These are phyloP conservation scores for Globisporangium acanthophoron DNA, from an alignment of 352 stramenopile species.

Conservation along the genomic window DNA sequence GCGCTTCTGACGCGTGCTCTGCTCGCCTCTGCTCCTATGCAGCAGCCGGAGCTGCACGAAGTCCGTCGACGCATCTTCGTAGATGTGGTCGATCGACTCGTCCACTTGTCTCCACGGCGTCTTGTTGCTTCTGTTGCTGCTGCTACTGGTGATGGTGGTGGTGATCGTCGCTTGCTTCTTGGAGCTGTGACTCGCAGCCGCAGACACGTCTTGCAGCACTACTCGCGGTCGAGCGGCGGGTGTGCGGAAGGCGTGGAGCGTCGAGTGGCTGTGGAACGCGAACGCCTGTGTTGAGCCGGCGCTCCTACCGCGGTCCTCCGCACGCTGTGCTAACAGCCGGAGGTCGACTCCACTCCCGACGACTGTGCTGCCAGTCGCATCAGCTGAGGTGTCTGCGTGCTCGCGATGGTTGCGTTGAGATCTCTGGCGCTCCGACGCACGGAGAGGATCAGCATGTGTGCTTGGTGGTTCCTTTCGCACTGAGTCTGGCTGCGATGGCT, in stretches of 20 bases:
- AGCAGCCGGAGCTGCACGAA: slow-evolving; percentile 38
- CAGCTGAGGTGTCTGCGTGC: not conserved
- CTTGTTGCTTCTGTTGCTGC: not conserved
- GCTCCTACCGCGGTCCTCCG: not conserved
- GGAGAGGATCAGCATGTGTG: too few species aligned
- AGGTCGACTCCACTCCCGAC: not conserved
- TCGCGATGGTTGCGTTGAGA: too few species aligned
- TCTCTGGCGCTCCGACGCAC: too few species aligned
- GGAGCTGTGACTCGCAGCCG: not conserved
- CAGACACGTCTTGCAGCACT: too few species aligned
- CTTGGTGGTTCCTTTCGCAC: too few species aligned
- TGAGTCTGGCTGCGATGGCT: not conserved
- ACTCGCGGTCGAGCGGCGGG: not conserved
- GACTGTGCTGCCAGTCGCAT: not conserved
- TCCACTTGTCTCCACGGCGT: slow-evolving; percentile 31
- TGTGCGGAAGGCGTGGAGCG: not conserved
- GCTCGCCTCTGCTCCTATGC: slow-evolving; percentile 16
- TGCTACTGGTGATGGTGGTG: not conserved
- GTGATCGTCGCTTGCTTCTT: not conserved
- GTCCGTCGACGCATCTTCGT: slow-evolving; percentile 45
- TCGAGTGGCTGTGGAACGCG: slow-evolving; percentile 7
- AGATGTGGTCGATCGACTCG: slow-evolving; percentile 55
- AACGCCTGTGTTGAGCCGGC: not conserved
- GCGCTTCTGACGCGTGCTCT: slow-evolving; percentile 32
- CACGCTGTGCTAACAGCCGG: slow-evolving; percentile 2